Percentiles rank a stretch among this genome's conserved stretches.
phyloP scores from a whole-genome alignment of 495 filamentous ascomycete genomes.

The Penicillium goetzii region DNA sequence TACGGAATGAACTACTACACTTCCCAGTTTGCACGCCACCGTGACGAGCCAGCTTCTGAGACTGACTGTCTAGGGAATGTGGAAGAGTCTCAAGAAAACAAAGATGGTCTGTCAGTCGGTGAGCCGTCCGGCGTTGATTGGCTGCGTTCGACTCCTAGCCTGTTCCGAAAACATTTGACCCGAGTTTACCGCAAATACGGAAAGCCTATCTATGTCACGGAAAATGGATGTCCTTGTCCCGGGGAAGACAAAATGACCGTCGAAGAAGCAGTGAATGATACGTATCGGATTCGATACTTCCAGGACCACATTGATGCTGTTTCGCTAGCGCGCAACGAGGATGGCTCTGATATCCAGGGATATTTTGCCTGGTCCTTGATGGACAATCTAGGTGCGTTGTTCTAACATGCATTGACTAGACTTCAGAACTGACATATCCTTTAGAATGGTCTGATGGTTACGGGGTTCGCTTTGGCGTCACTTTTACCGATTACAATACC shows the following conservation, averaged over 20 bases:
- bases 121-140: conserved; percentile 69
- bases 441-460: conserved; percentile 66
- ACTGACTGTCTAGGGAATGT: conserved; percentile 71
- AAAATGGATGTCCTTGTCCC: conserved; percentile 70
- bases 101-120: conserved; percentile 63
- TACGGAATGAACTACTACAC: conserved; percentile 82
- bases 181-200: conserved; percentile 73
- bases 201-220: conserved; percentile 71
- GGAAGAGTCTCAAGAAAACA: conserved; percentile 61
- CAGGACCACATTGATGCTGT: conserved; percentile 66
- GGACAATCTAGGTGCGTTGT: conserved; percentile 48
- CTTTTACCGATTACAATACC: conserved; percentile 66
- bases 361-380: conserved; percentile 77
- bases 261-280: conserved; percentile 61
- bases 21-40: conserved; percentile 64
- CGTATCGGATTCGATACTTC: conserved; percentile 70
- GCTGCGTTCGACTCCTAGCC: conserved; percentile 61
- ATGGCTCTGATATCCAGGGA: conserved; percentile 65
- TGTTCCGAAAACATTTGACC: conserved; percentile 70
- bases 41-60: conserved; percentile 34
- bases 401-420: neutral
- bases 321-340: conserved; percentile 57
- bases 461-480: conserved; percentile 72
- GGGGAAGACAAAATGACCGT: conserved; percentile 69
- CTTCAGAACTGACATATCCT: neutral